Conservation (phyloP, 1,284 basidiomycete species). For the Cutaneotrichosporon sp. region DNA sequence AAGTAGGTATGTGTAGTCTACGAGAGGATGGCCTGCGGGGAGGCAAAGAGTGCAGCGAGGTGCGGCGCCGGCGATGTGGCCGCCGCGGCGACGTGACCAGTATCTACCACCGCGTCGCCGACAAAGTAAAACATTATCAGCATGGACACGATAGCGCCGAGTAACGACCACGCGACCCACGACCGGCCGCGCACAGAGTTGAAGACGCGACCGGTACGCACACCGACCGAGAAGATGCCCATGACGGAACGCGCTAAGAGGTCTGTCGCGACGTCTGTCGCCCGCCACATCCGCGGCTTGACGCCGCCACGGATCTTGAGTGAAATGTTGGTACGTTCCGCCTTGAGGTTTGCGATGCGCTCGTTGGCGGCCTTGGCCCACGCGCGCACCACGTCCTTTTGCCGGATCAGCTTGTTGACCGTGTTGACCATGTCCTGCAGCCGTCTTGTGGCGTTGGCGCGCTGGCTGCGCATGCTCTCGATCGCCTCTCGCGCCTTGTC, state of each 20-base stretch:
- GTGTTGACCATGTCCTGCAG: conserved; percentile 22
- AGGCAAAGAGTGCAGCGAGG: too few relatives aligned
- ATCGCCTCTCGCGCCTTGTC: conserved; percentile 10
- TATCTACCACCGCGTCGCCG: not conserved
- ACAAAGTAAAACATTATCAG: conserved; percentile 9
- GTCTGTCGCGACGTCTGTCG: conserved; percentile 11
- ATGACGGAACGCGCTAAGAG: conserved; percentile 7
- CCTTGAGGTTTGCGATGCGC: conserved; percentile 5
- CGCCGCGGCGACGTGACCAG: too few relatives aligned
- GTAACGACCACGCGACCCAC: conserved; percentile 10
- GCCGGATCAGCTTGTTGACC: conserved; percentile 23
- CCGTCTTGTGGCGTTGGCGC: conserved; percentile 6
- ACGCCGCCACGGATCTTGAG: conserved; percentile 16
- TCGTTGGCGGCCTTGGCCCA: conserved; percentile 25
- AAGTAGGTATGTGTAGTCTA: too few relatives aligned
- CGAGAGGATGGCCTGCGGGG: too few relatives aligned
- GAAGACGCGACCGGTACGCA: conserved; percentile 4
- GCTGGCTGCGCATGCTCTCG: conserved; percentile 3
- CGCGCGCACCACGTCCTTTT: conserved; percentile 25
- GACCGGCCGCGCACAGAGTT: conserved; percentile 4
- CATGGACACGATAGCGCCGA: conserved; percentile 7
- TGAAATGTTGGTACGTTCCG: conserved; percentile 4
- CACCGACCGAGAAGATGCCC: conserved; percentile 1
- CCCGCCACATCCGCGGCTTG: conserved; percentile 8
- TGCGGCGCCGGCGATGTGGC: too few relatives aligned